phyloP scores from a whole-genome alignment of 768 basidiomycete species.

The Auricularia sp. region DNA sequence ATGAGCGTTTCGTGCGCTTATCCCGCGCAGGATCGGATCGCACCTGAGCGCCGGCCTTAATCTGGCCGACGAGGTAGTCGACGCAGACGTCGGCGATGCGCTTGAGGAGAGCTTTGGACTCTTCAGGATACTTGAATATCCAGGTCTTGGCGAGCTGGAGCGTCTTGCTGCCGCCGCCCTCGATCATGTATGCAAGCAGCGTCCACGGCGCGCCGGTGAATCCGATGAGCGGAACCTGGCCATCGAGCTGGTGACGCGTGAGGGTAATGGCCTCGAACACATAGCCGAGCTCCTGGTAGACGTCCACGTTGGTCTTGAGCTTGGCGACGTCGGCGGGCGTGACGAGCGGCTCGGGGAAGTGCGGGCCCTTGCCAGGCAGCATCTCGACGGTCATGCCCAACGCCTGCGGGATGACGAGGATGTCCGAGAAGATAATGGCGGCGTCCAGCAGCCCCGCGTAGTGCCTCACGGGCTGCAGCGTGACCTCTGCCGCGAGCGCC shows the following conservation, averaged over 20 bases:
- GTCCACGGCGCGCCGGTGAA: conserved; percentile 99
- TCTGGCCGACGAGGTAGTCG: conserved; percentile 85
- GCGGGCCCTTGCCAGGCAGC: conserved; percentile 71
- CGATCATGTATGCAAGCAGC: conserved; percentile 95
- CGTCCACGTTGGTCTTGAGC: conserved; percentile 55
- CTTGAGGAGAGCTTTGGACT: conserved; percentile 65
- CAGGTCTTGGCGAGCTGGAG: conserved; percentile 88
- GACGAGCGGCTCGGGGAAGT: conserved; percentile 77
- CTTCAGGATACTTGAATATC: conserved; percentile 84
- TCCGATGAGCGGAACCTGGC: conserved; percentile 91
- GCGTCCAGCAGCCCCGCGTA: conserved; percentile 85
- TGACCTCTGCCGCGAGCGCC: conserved; percentile 78
- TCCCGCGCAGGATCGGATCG: conserved; percentile 12
- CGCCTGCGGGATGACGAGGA: conserved; percentile 95
- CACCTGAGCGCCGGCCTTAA: conserved; percentile 93
- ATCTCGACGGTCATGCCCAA: conserved; percentile 94
- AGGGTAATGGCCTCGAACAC: conserved; percentile 86
- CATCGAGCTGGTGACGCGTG: conserved; percentile 70
- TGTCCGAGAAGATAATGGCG: conserved; percentile 96
- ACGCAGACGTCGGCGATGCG: conserved; percentile 84
- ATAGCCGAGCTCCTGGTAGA: conserved; percentile 73
- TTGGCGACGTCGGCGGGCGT: conserved; percentile 63
- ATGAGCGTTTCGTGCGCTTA: neutral
- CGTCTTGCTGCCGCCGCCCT: conserved; percentile 88
- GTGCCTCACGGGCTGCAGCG: conserved; percentile 86